Conservation (phyloP, 208 protist genomes). For the Herpetomonas tarakana region DNA sequence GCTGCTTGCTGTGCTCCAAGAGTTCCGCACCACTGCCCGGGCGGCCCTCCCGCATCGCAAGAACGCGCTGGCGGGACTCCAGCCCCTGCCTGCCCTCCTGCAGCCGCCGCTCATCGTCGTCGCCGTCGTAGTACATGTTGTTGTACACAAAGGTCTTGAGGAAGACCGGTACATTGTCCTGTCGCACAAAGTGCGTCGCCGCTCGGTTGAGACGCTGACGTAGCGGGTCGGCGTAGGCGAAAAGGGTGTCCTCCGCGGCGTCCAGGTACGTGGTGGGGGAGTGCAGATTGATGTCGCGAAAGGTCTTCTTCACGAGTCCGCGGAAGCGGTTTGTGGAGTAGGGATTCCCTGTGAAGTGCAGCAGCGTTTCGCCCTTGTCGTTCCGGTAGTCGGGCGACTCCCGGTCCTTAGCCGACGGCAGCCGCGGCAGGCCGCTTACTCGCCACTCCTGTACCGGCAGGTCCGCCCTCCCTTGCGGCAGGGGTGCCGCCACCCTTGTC, state of each 20-base stretch:
- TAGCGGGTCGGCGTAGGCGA: constrained; percentile 20
- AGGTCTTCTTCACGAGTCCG: constrained; percentile 38
- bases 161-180: constrained; percentile 46
- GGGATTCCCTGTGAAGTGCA: constrained; percentile 47
- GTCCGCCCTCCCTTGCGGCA: not conserved
- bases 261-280: constrained; percentile 16
- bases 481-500: too few relatives aligned
- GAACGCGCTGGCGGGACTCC: constrained; percentile 6
- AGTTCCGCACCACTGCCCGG: not conserved
- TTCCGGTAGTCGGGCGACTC: not conserved
- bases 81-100: constrained; percentile 7
- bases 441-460: constrained; percentile 1
- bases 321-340: constrained; percentile 58
- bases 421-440: not conserved
- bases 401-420: not conserved
- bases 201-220: constrained; percentile 21
- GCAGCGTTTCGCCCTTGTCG: constrained; percentile 3
- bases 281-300: constrained; percentile 11
- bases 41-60: constrained; percentile 11
- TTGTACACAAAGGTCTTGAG: constrained; percentile 54
- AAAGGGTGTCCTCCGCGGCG: constrained; percentile 16
- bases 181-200: constrained; percentile 31
- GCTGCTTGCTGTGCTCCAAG: constrained; percentile 18
- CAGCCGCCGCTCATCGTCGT: constrained; percentile 25
- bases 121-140: constrained; percentile 53